Percentiles rank a stretch among this genome's conserved stretches.
These are phyloP conservation scores for Pestalotiopsis sp. DNA, from an alignment of 2,329 filamentous ascomycete genomes.

Conservation along the genomic window DNA sequence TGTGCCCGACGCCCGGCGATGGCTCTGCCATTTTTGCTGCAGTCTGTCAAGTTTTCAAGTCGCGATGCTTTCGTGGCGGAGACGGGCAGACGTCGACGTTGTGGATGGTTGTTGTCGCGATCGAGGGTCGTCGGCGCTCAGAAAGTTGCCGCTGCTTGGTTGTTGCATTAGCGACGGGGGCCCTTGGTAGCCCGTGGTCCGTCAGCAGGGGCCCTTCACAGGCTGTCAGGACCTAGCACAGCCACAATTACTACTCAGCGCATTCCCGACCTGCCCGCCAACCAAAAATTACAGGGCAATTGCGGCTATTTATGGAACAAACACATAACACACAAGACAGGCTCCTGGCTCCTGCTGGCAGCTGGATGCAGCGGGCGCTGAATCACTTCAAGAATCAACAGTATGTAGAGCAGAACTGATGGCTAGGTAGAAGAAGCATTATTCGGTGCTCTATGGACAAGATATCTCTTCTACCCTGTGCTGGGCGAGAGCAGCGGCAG, in stretches of 20 bases:
- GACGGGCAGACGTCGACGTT: background rate
- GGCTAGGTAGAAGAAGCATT: background rate
- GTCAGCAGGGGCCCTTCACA: background rate
- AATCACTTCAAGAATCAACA: background rate
- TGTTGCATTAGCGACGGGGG: background rate
- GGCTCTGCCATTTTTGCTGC: slow-evolving; percentile 48
- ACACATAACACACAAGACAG: background rate
- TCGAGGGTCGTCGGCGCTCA: background rate
- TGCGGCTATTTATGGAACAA: background rate
- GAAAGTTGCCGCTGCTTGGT: background rate
- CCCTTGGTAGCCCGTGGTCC: background rate
- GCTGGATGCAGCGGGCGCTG: background rate
- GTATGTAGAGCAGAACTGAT: background rate
- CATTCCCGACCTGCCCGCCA: background rate
- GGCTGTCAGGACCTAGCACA: background rate
- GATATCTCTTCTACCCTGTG: background rate
- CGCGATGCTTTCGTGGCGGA: background rate
- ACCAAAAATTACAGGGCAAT: background rate
- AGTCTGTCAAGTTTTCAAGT: background rate
- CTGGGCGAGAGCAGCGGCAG: background rate
- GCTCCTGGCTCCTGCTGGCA: background rate
- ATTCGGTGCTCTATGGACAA: background rate
- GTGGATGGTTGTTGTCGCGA: background rate
- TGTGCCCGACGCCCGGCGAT: slow-evolving; percentile 44
- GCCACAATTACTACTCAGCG: background rate